phyloP scores from a whole-genome alignment of 257 asterid species.

The Penstemon davidsonii region DNA sequence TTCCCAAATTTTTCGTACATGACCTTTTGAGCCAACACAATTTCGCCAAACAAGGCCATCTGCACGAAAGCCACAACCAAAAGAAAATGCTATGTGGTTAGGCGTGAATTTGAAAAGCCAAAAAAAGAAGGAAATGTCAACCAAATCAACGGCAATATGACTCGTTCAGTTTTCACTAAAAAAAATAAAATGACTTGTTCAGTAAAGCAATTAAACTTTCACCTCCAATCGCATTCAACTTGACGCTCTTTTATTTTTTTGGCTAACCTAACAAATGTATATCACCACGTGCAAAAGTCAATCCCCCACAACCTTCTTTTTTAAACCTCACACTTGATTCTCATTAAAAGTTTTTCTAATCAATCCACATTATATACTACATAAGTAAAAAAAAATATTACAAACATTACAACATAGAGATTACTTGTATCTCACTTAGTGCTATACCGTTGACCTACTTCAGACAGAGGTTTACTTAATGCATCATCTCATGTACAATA shows the following conservation, averaged over 20 bases:
- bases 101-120: not conserved
- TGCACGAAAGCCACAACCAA: constrained; percentile 35
- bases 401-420: too few relatives aligned
- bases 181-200: not conserved
- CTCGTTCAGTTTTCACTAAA: not conserved
- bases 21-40: constrained; percentile 81
- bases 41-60: constrained; percentile 76
- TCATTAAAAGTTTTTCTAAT: too few relatives aligned
- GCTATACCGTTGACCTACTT: too few relatives aligned
- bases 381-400: too few relatives aligned
- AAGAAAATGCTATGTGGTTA: not conserved
- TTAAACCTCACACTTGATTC: too few relatives aligned
- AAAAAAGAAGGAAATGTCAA: not conserved
- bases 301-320: too few relatives aligned
- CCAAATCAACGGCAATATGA: too few relatives aligned
- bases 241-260: not conserved
- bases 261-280: not conserved
- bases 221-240: not conserved
- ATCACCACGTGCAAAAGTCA: not conserved
- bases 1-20: constrained; percentile 90
- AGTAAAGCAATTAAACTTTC: too few relatives aligned
- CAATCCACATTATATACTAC: too few relatives aligned
- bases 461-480: too few relatives aligned
- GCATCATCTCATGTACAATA: too few relatives aligned
- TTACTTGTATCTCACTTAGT: too few relatives aligned